Percentiles rank a stretch among this genome's conserved stretches.
phyloP scores from a whole-genome alignment of 73 alveolate genomes.

The Paramecium sexaurelia region DNA sequence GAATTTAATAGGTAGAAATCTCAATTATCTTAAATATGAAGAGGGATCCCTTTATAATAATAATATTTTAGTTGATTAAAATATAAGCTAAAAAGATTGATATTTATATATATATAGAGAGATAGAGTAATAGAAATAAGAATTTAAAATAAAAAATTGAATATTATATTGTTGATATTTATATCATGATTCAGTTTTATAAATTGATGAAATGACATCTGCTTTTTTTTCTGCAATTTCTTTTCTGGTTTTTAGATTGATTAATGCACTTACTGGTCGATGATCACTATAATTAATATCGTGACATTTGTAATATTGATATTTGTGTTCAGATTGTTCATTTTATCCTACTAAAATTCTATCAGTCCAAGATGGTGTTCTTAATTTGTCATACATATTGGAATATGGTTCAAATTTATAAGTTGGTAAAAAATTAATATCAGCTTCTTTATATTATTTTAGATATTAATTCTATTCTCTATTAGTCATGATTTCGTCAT shows the following conservation, averaged over 20 bases:
- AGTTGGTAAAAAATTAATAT: conserved; percentile 22
- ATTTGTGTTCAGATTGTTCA: not conserved
- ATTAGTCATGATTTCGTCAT: not conserved
- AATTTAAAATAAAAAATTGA: not conserved
- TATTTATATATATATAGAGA: not conserved
- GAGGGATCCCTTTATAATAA: too few species aligned
- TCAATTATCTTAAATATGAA: too few species aligned
- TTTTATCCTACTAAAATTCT: conserved; percentile 2
- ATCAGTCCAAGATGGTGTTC: conserved; percentile 58
- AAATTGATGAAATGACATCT: not conserved
- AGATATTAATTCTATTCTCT: not conserved
- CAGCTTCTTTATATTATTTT: not conserved
- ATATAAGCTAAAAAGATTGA: too few species aligned
- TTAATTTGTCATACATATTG: not conserved
- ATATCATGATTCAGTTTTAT: conserved; percentile 19
- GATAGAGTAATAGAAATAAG: not conserved
- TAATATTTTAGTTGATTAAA: too few species aligned
- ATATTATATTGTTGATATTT: not conserved
- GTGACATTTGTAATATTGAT: not conserved
- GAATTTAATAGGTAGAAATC: too few species aligned
- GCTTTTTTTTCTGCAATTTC: conserved; percentile 4
- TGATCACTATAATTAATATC: conserved; percentile 34
- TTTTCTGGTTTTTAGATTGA: not conserved
- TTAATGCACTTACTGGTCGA: conserved; percentile 44
- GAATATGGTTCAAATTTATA: conserved; percentile 43